Evolutionary conservation across 73 alveolate species (phyloP).

Genomic region (Blepharisma stoltei): DNA sequence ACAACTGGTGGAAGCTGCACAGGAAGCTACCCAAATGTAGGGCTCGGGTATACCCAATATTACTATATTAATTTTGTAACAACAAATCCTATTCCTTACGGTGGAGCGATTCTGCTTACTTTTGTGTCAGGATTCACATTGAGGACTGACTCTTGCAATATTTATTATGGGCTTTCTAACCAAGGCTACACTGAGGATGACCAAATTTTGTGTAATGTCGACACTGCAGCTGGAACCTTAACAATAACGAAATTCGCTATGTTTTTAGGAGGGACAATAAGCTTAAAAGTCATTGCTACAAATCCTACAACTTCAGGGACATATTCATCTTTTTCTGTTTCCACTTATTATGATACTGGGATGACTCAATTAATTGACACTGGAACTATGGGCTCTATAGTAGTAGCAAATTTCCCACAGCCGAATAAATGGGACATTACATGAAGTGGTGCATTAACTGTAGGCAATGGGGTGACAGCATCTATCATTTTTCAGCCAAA

Average conservation of each 20-base stretch:
- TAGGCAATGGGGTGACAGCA: not conserved
- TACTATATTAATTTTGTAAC: not conserved
- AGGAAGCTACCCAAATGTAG: constrained; percentile 1
- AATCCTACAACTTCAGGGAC: constrained; percentile 25
- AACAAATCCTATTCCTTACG: constrained; percentile 9
- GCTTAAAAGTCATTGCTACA: constrained; percentile 1
- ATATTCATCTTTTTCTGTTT: not conserved
- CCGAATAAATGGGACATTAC: constrained; percentile 1
- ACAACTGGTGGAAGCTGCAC: not conserved
- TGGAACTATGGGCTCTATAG: not conserved
- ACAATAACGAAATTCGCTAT: not conserved
- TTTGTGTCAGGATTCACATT: not conserved
- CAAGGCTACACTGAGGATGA: constrained; percentile 30
- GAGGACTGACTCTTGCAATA: not conserved
- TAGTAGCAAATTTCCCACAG: not conserved
- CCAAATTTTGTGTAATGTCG: not conserved
- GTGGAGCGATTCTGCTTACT: not conserved
- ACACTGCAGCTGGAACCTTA: not conserved
- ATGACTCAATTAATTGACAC: not conserved
- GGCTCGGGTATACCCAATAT: not conserved
- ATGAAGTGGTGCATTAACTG: not conserved
- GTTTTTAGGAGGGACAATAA: not conserved
- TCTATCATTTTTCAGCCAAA: constrained; percentile 15
- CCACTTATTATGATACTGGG: not conserved
- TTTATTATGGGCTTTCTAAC: constrained; percentile 8